Conservation (phyloP, 148 eudicot species). For the Rhododendron kiyosumense region DNA sequence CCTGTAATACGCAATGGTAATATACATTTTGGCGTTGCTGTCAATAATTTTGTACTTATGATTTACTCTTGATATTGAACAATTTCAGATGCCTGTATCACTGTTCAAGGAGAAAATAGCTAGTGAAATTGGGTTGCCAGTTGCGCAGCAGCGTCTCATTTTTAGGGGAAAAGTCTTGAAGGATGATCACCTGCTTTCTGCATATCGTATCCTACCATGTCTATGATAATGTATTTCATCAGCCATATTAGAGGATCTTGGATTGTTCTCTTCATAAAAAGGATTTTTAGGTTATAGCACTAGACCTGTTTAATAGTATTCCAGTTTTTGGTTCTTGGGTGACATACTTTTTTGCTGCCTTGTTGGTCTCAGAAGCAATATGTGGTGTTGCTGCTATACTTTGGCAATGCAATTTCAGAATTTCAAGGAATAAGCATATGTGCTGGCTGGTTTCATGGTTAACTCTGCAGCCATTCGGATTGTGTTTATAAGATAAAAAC, state of each 20-base stretch:
- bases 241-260: background rate
- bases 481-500: background rate
- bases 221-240: background rate
- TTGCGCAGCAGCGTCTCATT: constrained; percentile 82
- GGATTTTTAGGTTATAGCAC: background rate
- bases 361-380: background rate
- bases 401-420: background rate
- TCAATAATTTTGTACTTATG: background rate
- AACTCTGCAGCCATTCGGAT: background rate
- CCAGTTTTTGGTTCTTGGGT: background rate
- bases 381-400: background rate
- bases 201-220: constrained; percentile 71
- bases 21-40: background rate
- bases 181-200: constrained; percentile 76
- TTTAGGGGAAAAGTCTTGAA: constrained; percentile 92
- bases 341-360: background rate
- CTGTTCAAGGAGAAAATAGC: constrained; percentile 82
- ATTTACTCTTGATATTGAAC: background rate
- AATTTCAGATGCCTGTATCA: constrained; percentile 60
- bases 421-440: background rate
- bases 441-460: background rate
- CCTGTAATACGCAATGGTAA: background rate
- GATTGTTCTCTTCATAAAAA: background rate
- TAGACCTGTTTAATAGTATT: background rate
- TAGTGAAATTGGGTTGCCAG: constrained; percentile 65